phyloP scores from a whole-genome alignment of 306 rosid genomes.

The Lotus japonicus region DNA sequence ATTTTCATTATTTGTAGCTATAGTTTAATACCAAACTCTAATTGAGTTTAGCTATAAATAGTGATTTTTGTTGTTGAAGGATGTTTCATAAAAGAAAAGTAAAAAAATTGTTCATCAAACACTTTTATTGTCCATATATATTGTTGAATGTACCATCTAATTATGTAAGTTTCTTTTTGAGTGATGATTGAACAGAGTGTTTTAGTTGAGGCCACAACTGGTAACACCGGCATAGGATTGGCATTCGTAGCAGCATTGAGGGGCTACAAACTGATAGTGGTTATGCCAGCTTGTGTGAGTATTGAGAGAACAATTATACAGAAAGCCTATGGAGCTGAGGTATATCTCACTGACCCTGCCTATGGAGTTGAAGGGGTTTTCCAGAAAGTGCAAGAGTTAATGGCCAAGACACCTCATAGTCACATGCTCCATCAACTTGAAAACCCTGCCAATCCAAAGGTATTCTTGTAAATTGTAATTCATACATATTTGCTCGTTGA shows the following conservation, averaged over 20 bases:
- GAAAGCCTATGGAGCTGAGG: slow-evolving; percentile 78
- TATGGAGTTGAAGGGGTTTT: slow-evolving; percentile 43
- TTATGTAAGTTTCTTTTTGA: slow-evolving; percentile 4
- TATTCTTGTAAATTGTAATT: slow-evolving; percentile 1
- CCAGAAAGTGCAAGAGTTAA: slow-evolving; percentile 49
- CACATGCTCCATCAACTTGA: slow-evolving; percentile 46
- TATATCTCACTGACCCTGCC: slow-evolving; percentile 55
- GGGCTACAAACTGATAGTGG: slow-evolving; percentile 57
- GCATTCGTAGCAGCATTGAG: slow-evolving; percentile 66
- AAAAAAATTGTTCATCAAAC: no score
- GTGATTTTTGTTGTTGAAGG: no score
- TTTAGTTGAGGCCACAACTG: slow-evolving; percentile 72
- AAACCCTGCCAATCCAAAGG: slow-evolving; percentile 70
- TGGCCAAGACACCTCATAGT: slow-evolving; percentile 47
- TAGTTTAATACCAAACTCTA: no score
- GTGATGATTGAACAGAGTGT: slow-evolving; percentile 42
- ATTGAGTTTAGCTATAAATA: no score
- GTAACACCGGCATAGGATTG: slow-evolving; percentile 86
- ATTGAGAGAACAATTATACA: slow-evolving; percentile 61
- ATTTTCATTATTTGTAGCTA: no score
- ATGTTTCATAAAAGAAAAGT: no score
- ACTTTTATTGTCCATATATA: neutral
- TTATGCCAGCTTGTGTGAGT: slow-evolving; percentile 55
- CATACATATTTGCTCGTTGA: no score
- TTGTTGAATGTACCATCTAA: slow-evolving; percentile 20